phyloP scores from a whole-genome alignment of 768 basidiomycete genomes.

The Rhodotorula diobovata region DNA sequence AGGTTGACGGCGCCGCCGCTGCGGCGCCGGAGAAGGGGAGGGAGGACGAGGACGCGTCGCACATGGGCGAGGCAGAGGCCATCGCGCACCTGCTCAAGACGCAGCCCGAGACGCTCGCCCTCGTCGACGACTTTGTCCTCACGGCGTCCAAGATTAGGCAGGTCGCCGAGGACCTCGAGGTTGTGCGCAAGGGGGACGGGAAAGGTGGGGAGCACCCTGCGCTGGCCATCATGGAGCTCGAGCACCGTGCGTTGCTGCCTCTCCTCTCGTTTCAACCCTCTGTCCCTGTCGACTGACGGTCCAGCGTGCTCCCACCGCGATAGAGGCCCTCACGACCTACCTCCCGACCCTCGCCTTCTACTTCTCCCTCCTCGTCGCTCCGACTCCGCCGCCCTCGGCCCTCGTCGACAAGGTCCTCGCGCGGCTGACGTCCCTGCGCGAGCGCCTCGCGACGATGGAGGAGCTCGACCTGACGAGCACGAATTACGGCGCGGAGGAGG shows the following conservation, averaged over 20 bases:
- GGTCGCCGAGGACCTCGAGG: conserved; percentile 30
- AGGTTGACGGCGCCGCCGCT: background rate
- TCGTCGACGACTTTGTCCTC: conserved; percentile 41
- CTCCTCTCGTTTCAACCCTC: background rate
- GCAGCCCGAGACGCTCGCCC: conserved; percentile 41
- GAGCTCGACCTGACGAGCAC: conserved; percentile 65
- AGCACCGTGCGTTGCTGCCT: conserved; percentile 67
- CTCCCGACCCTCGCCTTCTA: conserved; percentile 87
- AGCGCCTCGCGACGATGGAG: conserved; percentile 69
- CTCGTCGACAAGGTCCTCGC: conserved; percentile 58
- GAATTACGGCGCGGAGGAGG: conserved; percentile 48
- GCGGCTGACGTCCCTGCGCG: conserved; percentile 65
- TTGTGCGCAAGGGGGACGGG: conserved; percentile 45
- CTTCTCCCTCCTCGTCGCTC: conserved; percentile 70
- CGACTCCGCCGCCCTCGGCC: conserved; percentile 51
- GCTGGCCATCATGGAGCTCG: conserved; percentile 70
- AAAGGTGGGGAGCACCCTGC: conserved; percentile 58
- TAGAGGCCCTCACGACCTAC: conserved; percentile 87
- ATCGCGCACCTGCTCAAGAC: conserved; percentile 40
- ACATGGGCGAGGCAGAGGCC: conserved; percentile 32
- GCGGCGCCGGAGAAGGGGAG: background rate
- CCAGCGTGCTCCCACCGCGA: background rate
- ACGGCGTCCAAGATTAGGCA: conserved; percentile 29
- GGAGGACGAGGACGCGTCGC: background rate
- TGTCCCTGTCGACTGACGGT: background rate